Conservation (phyloP, 2,329 filamentous ascomycete species). For the Ophiostoma sp. region DNA sequence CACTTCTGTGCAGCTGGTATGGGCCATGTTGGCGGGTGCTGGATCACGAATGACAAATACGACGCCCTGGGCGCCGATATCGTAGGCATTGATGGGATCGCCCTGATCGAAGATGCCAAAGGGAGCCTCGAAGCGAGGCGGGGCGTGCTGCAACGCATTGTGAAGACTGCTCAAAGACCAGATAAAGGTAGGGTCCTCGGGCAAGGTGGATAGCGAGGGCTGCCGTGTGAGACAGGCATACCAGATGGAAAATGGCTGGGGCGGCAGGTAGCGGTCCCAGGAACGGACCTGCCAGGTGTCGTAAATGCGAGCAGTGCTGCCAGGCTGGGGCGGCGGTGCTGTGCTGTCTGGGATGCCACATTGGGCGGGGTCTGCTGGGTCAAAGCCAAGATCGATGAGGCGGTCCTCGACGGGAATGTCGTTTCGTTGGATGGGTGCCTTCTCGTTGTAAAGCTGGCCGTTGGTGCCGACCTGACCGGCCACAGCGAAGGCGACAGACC, state of each 20-base stretch:
- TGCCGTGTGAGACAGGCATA: conserved; percentile 38
- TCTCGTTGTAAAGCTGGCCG: conserved; percentile 39
- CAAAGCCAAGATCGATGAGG: not conserved
- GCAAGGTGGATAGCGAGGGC: conserved; percentile 7
- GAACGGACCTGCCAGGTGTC: conserved; percentile 38
- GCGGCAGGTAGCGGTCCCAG: conserved; percentile 38
- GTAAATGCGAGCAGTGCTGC: conserved; percentile 39
- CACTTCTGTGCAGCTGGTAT: conserved; percentile 31
- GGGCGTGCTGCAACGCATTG: conserved; percentile 38
- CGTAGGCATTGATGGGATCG: conserved; percentile 35
- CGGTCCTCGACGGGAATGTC: not conserved
- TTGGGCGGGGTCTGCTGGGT: not conserved
- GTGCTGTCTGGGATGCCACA: not conserved
- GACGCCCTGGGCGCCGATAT: conserved; percentile 40
- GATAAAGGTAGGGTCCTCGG: conserved; percentile 24
- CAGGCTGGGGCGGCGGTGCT: conserved; percentile 14
- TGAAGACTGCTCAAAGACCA: conserved; percentile 39
- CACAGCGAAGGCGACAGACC: conserved; percentile 40
- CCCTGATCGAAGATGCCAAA: conserved; percentile 33
- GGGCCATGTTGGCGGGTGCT: conserved; percentile 26
- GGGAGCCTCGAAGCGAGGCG: conserved; percentile 37
- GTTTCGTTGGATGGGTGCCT: not conserved
- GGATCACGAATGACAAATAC: conserved; percentile 37
- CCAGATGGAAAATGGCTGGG: conserved; percentile 41
- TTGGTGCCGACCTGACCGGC: conserved; percentile 38